Percentiles rank a stretch among this genome's conserved stretches.
Evolutionary conservation across 1,139 yeast species (phyloP).

Genomic region (Lodderomyces jiufengensis): DNA sequence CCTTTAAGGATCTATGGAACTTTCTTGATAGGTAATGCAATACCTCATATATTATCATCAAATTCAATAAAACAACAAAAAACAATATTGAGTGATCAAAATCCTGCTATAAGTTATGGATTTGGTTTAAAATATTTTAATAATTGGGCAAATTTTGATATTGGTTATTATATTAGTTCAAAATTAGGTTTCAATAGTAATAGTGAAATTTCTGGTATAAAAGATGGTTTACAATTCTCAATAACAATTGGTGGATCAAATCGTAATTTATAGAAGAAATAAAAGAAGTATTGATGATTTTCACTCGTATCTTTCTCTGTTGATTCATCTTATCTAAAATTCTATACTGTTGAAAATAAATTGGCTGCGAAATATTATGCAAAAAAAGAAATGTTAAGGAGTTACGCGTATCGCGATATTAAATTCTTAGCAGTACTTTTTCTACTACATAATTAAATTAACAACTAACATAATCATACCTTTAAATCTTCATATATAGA

Average conservation of each 20-base stretch:
- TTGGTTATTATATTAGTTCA: constrained; percentile 42
- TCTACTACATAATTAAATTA: no score
- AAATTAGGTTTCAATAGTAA: constrained; percentile 22
- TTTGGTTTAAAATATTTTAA: constrained; percentile 42
- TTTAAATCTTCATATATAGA: constrained; percentile 20
- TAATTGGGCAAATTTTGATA: constrained; percentile 45
- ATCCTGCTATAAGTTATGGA: constrained; percentile 35
- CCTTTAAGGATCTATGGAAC: constrained; percentile 45
- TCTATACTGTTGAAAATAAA: no score
- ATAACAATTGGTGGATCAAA: constrained; percentile 45
- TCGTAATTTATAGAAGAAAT: constrained; percentile 10
- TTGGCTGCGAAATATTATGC: no score
- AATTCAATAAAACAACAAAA: constrained; percentile 1
- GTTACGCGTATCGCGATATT: no score
- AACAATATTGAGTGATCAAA: constrained; percentile 23
- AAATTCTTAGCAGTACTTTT: neutral
- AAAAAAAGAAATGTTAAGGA: no score
- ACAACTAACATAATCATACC: no score
- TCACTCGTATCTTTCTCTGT: no score
- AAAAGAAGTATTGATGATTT: neutral
- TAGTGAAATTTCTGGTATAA: constrained; percentile 25
- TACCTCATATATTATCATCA: constrained; percentile 14
- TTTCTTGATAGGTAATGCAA: constrained; percentile 31
- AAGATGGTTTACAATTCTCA: constrained; percentile 47
- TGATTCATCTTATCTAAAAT: no score